These are phyloP conservation scores for Coprinellus micaceus DNA, from an alignment of 768 basidiomycete genomes.

Conservation along the genomic window DNA sequence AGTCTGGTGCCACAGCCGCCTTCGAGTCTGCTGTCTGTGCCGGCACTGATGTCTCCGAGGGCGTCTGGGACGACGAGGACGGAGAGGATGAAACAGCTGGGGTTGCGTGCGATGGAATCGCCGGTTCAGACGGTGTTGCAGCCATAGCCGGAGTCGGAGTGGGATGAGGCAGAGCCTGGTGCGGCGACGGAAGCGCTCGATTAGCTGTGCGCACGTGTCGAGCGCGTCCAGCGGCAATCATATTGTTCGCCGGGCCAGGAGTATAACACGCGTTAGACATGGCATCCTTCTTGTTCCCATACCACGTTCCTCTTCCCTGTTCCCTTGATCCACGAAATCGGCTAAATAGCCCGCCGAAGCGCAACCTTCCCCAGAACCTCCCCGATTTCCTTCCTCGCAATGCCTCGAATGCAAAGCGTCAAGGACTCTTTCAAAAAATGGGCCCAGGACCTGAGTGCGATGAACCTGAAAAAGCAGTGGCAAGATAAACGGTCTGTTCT, in stretches of 20 bases:
- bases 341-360: too few relatives aligned
- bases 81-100: not conserved
- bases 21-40: not conserved
- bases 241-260: not conserved
- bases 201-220: constrained; percentile 8
- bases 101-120: not conserved
- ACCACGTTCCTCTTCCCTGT: not conserved
- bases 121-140: constrained; percentile 2
- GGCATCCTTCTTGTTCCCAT: not conserved
- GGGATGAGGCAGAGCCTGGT: not conserved
- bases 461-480: too few relatives aligned
- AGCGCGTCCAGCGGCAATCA: constrained; percentile 9
- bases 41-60: too few relatives aligned
- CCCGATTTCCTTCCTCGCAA: not conserved
- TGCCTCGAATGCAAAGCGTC: not conserved
- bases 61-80: too few relatives aligned
- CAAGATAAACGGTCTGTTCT: too few relatives aligned
- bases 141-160: not conserved
- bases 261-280: not conserved
- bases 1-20: constrained; percentile 3
- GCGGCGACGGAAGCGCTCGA: not conserved
- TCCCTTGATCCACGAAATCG: too few relatives aligned
- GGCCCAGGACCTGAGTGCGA: too few relatives aligned
- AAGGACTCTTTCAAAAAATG: too few relatives aligned
- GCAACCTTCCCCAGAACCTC: not conserved